Percentiles rank a stretch among this genome's conserved stretches.
These are phyloP conservation scores for Paramyrothecium roridum DNA, from an alignment of 2,329 filamentous ascomycete species.

Conservation along the genomic window DNA sequence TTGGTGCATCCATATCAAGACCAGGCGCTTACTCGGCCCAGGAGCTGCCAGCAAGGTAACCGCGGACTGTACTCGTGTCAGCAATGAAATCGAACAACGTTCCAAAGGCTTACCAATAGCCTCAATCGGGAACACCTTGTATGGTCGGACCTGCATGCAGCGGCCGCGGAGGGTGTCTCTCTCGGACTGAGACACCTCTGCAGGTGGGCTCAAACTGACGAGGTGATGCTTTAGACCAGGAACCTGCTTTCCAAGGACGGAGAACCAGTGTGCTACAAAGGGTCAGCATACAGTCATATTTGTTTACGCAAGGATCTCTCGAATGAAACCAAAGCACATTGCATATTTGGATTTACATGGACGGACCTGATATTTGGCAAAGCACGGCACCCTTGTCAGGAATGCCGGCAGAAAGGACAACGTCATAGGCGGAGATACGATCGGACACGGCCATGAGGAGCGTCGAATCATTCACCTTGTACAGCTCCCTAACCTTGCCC, in stretches of 20 bases:
- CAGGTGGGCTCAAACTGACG: conserved; percentile 39
- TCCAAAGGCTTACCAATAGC: conserved; percentile 2
- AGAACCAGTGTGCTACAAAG: conserved; percentile 49
- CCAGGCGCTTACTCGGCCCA: conserved; percentile 60
- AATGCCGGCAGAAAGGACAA: conserved; percentile 72
- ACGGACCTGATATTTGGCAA: conserved; percentile 31
- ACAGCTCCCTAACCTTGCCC: conserved; percentile 79
- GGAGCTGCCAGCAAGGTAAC: conserved; percentile 83
- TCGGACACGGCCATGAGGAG: conserved; percentile 85
- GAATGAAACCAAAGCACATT: too few relatives aligned
- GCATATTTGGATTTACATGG: too few relatives aligned
- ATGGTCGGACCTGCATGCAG: conserved; percentile 73
- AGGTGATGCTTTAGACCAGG: conserved; percentile 51
- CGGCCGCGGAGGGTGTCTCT: conserved; percentile 56
- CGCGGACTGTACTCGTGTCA: conserved; percentile 57
- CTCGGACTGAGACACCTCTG: conserved; percentile 35
- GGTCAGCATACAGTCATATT: conserved; percentile 9
- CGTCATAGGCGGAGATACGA: conserved; percentile 94
- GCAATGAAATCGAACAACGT: conserved; percentile 11
- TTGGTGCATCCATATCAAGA: background rate
- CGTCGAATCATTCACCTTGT: conserved; percentile 59
- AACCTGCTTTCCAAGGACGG: conserved; percentile 39
- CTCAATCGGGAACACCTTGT: conserved; percentile 68
- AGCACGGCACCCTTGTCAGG: conserved; percentile 52
- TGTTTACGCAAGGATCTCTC: too few relatives aligned